Evolutionary conservation across 139 green algal genomes (phyloP), one percentile per base, ranked within the genome.

Genomic region (Chlamydomonas applanata): DNA sequence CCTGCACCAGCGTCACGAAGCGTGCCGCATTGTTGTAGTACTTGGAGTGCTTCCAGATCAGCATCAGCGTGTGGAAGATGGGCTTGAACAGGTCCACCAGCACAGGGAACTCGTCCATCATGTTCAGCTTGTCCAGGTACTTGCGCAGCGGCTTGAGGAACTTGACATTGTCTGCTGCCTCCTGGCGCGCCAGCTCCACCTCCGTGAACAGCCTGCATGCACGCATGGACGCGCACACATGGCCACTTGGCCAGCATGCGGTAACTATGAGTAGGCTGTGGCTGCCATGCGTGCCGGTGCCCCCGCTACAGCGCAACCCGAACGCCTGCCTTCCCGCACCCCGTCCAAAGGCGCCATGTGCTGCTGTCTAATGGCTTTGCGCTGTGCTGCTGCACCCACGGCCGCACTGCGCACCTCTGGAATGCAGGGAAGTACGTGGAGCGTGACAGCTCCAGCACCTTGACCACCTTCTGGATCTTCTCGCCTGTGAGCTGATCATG

Each of bases 1-100:
- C 87, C 5, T 88, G 86, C 78, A 97, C 83, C 24, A 97, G 81
- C 22, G 93, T 91, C 11, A 95, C 91, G 59, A 97, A 85, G 35
- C 92, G 87, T 22, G 79, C 81, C 29, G 85, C 81, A 25, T 79
- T 92, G 81, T 92, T 94, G 87, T 95, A 97, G 79, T 91, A 86
- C 34, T 79, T 81, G 67, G 80, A 90, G 81, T 97, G 85, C 83
- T 93, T 94, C 93, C 93, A 97, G 52, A 97, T 93, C 30, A 97
- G 88, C 83, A 97, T 86, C 52, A 97, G 75, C 22, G 76, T 89
- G 86, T 97, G 93, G 72, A 97, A 87, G 66, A 96, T 83, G 14
- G 93, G 93, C 77, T 90, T 91, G 83, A 97, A 97, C 35, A 95
- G 76, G 66, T 88, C 86, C 35, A 83, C 76, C 59, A 95, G 80